Conservation (phyloP, 805 yeast species). For the Yarrowia osloensis region DNA sequence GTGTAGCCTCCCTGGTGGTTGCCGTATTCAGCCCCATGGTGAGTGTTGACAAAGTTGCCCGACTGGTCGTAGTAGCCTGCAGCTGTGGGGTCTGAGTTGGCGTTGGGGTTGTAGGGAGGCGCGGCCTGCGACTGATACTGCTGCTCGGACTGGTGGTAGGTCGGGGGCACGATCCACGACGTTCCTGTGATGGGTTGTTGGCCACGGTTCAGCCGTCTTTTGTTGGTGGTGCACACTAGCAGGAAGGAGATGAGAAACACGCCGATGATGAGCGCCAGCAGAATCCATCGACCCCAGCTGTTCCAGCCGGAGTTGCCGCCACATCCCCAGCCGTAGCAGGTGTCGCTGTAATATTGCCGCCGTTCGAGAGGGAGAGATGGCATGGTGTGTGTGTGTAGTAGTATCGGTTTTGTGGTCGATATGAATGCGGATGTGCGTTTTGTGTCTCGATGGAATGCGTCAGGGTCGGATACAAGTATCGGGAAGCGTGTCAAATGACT, state of each 20-base stretch:
- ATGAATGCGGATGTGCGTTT: neutral
- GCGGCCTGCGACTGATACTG: slow-evolving; percentile 47
- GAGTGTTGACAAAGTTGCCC: slow-evolving; percentile 47
- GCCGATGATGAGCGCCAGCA: slow-evolving; percentile 39
- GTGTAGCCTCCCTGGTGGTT: neutral
- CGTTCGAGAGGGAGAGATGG: slow-evolving; percentile 2
- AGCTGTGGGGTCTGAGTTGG: slow-evolving; percentile 47
- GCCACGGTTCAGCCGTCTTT: slow-evolving; percentile 42
- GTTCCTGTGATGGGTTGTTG: slow-evolving; percentile 70
- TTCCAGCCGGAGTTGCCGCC: slow-evolving; percentile 38
- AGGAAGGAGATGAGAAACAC: slow-evolving; percentile 36
- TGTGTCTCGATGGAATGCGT: neutral
- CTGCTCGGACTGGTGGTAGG: slow-evolving; percentile 58
- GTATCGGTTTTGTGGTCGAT: slow-evolving; percentile 52
- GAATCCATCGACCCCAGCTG: slow-evolving; percentile 45
- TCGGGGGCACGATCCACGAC: slow-evolving; percentile 85
- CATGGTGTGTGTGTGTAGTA: neutral
- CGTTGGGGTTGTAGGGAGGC: slow-evolving; percentile 43
- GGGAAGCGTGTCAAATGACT: too few relatives aligned
- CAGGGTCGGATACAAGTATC: too few relatives aligned
- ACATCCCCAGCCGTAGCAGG: slow-evolving; percentile 30
- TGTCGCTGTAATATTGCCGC: slow-evolving; percentile 28
- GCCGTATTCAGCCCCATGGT: neutral
- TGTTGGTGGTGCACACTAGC: slow-evolving; percentile 36
- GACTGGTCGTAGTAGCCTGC: slow-evolving; percentile 72